phyloP scores from a whole-genome alignment of 2,329 filamentous ascomycete species.

The Pseudogymnoascus destructans region DNA sequence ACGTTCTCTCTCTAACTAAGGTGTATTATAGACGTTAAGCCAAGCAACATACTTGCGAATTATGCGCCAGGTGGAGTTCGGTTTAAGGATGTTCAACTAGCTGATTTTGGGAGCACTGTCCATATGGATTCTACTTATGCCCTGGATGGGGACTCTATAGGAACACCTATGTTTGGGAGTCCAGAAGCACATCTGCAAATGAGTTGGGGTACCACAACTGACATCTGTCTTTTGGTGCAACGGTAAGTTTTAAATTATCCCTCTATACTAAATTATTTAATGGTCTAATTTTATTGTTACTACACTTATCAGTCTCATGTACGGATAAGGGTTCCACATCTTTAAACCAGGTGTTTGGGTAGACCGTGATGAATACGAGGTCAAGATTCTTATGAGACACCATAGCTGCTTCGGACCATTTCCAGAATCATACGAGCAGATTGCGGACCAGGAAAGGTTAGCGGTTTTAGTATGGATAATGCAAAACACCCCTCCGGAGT shows the following conservation, averaged over 20 bases:
- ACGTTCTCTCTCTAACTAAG: too few relatives aligned
- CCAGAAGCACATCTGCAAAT: constrained; percentile 26
- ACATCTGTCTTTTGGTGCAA: constrained; percentile 31
- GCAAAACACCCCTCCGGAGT: constrained; percentile 13
- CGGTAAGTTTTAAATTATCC: constrained; percentile 20
- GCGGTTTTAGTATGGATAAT: constrained; percentile 13
- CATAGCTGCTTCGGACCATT: constrained; percentile 21
- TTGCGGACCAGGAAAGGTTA: constrained; percentile 12
- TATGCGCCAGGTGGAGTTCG: constrained; percentile 21
- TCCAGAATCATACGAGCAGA: constrained; percentile 8
- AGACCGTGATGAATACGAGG: constrained; percentile 19
- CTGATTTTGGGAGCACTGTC: constrained; percentile 25
- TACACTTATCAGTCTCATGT: constrained; percentile 16
- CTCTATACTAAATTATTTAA: neutral
- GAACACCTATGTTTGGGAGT: constrained; percentile 28
- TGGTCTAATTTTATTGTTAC: neutral
- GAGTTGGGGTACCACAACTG: constrained; percentile 27
- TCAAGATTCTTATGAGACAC: constrained; percentile 20
- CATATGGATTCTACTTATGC: constrained; percentile 18
- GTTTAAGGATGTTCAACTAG: constrained; percentile 27
- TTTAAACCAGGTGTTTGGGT: constrained; percentile 18
- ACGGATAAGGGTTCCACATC: constrained; percentile 16
- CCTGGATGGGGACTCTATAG: constrained; percentile 22
- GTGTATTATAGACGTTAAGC: constrained; percentile 24
- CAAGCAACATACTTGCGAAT: constrained; percentile 29